Base-by-base conservation (phyloP, 768 basidiomycete species). In the Hericium coralloides region DNA sequence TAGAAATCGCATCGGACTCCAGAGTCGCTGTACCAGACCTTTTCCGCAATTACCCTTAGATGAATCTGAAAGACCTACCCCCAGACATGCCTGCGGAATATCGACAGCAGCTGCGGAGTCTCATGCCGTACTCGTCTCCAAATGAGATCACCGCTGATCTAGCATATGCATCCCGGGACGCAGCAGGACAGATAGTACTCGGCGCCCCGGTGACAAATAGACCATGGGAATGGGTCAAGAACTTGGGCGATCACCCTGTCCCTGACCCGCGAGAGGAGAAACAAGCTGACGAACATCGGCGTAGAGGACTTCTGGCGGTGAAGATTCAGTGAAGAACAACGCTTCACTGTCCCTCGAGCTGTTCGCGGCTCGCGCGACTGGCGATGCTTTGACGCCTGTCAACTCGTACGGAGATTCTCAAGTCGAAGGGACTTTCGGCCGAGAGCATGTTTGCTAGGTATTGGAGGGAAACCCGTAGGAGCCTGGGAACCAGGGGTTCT, bases 141-240 rank as follows among this genome's bases (percentile, higher is more conserved):
- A 76, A 77, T 52, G 70, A 72, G 14, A 67, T 77, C 22, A 82
- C 87, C 4, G 67, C 76, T 10, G 76, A 85, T 59, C 78, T 92
- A 36, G 76, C 79, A 3, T 79, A 79, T 49, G 79, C 81, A 2
- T 76, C 83, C 58, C 77, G 76, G 25, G 86, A 89, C 59, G 48
- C 68, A 17, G 71, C 70, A 12, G 86, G 85, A 0, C 73, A 76
- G 17, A 58, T 81, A 4, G 65, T 81, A 2, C 72, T 74, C 58
- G 76, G 79, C 18, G 65, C 70, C 3, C 76, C 79, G 2, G 85
- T 91, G 17, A 73, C 80, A 56, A 88, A 90, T 68, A 79, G 83
- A 37, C 87, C 90, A 3, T 92, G 89, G 89, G 89, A 92, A 67
- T 92, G 89, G 89, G 81, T 84, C 7, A 90, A 92, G 68, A 81